phyloP scores from a whole-genome alignment of 495 filamentous ascomycete species.

The Penicillium lividum region DNA sequence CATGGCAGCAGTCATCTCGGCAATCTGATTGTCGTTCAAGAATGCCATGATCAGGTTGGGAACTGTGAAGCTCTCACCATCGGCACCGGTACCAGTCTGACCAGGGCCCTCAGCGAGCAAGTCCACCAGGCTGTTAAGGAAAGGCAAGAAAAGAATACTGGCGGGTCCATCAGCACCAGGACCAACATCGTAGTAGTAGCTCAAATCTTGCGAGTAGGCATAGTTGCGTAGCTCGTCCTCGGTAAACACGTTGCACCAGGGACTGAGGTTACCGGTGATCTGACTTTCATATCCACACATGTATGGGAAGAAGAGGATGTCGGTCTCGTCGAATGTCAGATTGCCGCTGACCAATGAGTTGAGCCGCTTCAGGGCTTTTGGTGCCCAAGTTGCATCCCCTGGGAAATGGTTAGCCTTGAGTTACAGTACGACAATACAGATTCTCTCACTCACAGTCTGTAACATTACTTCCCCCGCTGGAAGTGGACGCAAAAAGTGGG shows the following conservation, averaged over 20 bases:
- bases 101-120: constrained; percentile 47
- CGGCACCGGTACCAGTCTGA: constrained; percentile 38
- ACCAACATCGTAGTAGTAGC: constrained; percentile 60
- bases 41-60: constrained; percentile 55
- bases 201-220: constrained; percentile 60
- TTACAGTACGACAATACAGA: not conserved
- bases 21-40: constrained; percentile 61
- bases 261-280: constrained; percentile 53
- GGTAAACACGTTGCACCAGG: constrained; percentile 56
- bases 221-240: constrained; percentile 54
- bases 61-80: constrained; percentile 38
- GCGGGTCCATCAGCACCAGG: constrained; percentile 50
- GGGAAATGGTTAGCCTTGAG: not conserved
- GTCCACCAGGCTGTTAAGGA: constrained; percentile 48
- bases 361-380: constrained; percentile 50
- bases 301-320: constrained; percentile 57
- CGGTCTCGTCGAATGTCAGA: constrained; percentile 48
- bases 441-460: constrained; percentile 26
- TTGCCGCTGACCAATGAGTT: constrained; percentile 49
- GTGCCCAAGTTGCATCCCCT: constrained; percentile 51
- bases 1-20: constrained; percentile 52
- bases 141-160: constrained; percentile 48
- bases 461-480: constrained; percentile 42
- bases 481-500: constrained; percentile 45
- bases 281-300: constrained; percentile 63